A percentile compares a stretch with the other conserved stretches of the same genome.
These are phyloP conservation scores for Plasmodium falciparum DNA, from an alignment of 169 alveolate species.

Conservation along the genomic window DNA sequence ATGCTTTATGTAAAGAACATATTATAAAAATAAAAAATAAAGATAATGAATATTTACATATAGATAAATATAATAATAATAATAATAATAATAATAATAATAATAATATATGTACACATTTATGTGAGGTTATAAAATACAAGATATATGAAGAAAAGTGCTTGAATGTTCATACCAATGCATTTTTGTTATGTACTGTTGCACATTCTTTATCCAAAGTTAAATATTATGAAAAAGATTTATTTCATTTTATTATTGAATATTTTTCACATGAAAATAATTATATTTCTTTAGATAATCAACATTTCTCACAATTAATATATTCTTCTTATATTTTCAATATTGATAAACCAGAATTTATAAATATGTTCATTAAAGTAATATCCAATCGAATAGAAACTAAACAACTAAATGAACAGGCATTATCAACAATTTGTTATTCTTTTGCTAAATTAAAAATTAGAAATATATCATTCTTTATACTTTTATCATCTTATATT, in stretches of 20 bases:
- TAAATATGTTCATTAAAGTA: conserved; percentile 25
- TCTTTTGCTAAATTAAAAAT: conserved; percentile 53
- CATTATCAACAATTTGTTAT: conserved; percentile 69
- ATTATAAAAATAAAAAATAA: conserved; percentile 39
- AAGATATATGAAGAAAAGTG: conserved; percentile 44
- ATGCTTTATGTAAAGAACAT: conserved; percentile 45
- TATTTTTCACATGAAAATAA: conserved; percentile 37
- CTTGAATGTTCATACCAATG: conserved; percentile 19
- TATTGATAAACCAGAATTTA: conserved; percentile 14
- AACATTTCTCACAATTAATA: conserved; percentile 69
- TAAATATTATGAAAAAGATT: conserved; percentile 33
- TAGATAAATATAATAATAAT: no score
- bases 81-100: no score
- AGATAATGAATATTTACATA: background rate
- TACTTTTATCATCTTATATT: conserved; percentile 58
- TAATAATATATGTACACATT: conserved; percentile 15
- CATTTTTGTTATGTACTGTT: conserved; percentile 56
- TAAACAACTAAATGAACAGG: conserved; percentile 44
- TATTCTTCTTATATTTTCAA: conserved; percentile 42
- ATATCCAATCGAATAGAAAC: conserved; percentile 20
- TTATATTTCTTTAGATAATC: conserved; percentile 57
- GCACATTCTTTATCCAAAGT: conserved; percentile 48
- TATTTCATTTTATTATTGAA: conserved; percentile 28
- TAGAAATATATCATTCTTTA: conserved; percentile 38
- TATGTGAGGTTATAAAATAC: conserved; percentile 23